Conservation (phyloP, 1,139 yeast species). For the Pichia sp. region DNA sequence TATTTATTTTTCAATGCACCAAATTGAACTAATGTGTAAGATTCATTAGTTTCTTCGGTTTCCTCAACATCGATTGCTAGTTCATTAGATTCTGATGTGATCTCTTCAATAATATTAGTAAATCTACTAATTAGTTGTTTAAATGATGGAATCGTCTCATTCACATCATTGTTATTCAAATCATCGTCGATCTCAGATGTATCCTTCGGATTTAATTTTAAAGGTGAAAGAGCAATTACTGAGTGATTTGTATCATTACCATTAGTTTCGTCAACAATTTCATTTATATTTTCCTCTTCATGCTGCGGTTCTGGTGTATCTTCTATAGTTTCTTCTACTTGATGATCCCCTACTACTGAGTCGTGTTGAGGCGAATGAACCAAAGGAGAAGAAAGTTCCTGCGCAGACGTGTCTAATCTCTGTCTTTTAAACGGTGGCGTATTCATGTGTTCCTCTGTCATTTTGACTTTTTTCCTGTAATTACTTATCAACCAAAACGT, state of each 20-base stretch:
- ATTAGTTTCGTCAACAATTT: not conserved
- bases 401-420: not conserved
- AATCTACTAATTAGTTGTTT: constrained; percentile 1
- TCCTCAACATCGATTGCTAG: not conserved
- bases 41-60: not conserved
- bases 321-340: not conserved
- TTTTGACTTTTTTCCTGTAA: not conserved
- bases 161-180: not conserved
- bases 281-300: not conserved
- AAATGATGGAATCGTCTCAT: not conserved
- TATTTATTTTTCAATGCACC: constrained; percentile 9
- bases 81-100: not conserved
- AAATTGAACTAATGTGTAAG: not conserved
- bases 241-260: not conserved
- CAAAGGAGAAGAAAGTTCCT: constrained; percentile 1
- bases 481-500: not conserved
- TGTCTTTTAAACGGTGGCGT: constrained; percentile 6
- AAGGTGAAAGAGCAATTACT: not conserved
- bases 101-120: not conserved
- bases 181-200: not conserved
- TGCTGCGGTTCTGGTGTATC: not conserved
- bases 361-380: not conserved
- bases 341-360: not conserved
- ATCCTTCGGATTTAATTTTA: not conserved
- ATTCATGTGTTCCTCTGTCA: not conserved